Base-by-base conservation (phyloP, 306 rosid genomes). In the Lathyrus tuberosus region DNA sequence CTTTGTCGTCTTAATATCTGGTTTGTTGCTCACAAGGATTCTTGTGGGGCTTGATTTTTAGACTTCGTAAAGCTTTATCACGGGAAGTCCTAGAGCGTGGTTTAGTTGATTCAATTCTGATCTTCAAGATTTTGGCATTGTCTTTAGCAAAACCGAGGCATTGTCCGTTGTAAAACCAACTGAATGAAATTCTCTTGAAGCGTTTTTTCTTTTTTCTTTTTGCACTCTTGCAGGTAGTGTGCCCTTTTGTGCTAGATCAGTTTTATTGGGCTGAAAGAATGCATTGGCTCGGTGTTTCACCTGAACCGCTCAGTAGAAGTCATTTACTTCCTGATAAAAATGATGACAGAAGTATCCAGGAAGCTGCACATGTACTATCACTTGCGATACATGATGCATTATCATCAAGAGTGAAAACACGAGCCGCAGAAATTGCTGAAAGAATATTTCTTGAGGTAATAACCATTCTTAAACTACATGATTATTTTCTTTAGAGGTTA, bases 231-330 rank as follows among this genome's bases (percentile, higher is more conserved):
- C 85, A 91, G 97, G 85, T 91, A 41, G 62, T 91, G 33, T 91
- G 95, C 74, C 97, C 97, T 22, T 91, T 88, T 72, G 73, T 91
- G 74, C 79, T 84, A 56, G 97, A 91, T 79, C 95, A 91, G 71
- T 91, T 88, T 63, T 91, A 91, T 63, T 91, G 97, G 95, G 92
- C 97, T 51, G 97, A 91, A 79, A 81, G 97, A 77, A 88, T 86
- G 95, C 59, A 58, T 73, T 91, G 97, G 97, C 95, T 91, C 31
- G 97, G 97, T 17, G 89, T 91, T 70, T 89, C 97, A 35, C 84
- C 97, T 5, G 86, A 88, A 79, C 91, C 97, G 0, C 79, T 91
- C 72, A 67, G 76, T 56, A 86, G 87, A 79, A 65, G 63, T 66
- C 79, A 81, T 73, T 78, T 91, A 77, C 79, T 91, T 80, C 95